Base-by-base conservation (phyloP, 306 rosid species). In the Alnus rubra region DNA sequence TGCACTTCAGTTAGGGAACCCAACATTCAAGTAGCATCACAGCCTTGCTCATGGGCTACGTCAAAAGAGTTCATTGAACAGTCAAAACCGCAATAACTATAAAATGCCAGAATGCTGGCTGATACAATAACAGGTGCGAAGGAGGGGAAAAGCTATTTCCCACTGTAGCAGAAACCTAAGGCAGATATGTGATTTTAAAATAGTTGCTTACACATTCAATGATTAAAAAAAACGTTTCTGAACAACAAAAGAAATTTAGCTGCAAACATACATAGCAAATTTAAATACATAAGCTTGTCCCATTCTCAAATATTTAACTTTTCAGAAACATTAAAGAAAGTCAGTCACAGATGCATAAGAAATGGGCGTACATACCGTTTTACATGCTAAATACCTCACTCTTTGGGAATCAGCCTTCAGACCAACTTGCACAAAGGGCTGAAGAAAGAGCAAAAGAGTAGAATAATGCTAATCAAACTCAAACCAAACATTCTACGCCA, bases 371-470 rank as follows among this genome's bases (percentile, higher is more conserved):
- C 95, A 1, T 84, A 95, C 98, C 84, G 93, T 90, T 85, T 88
- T 92, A 87, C 98, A 95, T 33, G 94, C 90, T 77, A 95, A 85
- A 76, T 89, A 84, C 86, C 88, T 90, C 85, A 95, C 94, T 75
- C 80, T 79, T 60, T 86, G 97, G 80, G 98, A 91, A 79, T 92
- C 92, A 78, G 98, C 93, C 75, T 67, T 88, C 82, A 95, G 90
- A 72, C 98, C 98, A 80, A 91, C 92, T 85, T 85, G 96, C 77
- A 95, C 84, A 84, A 95, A 95, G 73, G 86, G 72, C 98, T 95
- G 96, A 76, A 85, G 60, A 65, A 80, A 81, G 23, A 74, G 33
- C 56, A 73, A 44, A 74, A 69, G 44, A 70, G 47, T 59, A 82
- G 75, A 67, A 9, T 31, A 14, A 62, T 67, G 53, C 56, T 86